Evolutionary conservation across 768 basidiomycete species (phyloP).

Genomic region (Filobasidium floriforme): DNA sequence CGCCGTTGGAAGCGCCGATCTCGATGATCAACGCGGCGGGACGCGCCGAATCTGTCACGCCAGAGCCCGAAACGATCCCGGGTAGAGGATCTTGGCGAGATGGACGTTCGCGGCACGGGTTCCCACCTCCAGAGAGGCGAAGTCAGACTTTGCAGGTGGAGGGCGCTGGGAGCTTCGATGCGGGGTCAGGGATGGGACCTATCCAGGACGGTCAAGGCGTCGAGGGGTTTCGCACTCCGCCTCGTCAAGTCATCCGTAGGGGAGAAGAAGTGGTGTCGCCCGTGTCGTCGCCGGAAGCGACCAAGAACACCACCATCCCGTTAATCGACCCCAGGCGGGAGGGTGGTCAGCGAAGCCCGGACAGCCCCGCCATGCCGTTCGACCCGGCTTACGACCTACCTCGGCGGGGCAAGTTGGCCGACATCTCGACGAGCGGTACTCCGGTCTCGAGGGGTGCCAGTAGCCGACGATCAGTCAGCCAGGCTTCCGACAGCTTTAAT

Average conservation of each 20-base stretch:
- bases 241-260: neutral
- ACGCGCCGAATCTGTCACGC: neutral
- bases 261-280: too few species aligned
- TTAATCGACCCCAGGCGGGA: neutral
- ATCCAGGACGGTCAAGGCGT: neutral
- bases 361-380: conserved; percentile 3
- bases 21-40: neutral
- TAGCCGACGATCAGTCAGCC: too few species aligned
- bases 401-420: neutral
- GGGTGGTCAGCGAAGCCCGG: neutral
- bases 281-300: neutral
- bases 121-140: conserved; percentile 8
- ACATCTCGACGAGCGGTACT: too few species aligned
- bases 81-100: conserved; percentile 11
- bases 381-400: neutral
- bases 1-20: too few species aligned
- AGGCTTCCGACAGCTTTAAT: too few species aligned
- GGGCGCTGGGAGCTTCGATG: too few species aligned
- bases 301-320: neutral
- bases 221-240: neutral
- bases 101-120: conserved; percentile 5
- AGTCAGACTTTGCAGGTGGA: neutral
- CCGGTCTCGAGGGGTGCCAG: too few species aligned
- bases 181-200: too few species aligned
- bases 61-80: conserved; percentile 1